A percentile compares a stretch with the other conserved stretches of the same genome.
These are phyloP conservation scores for Prunus davidiana DNA, from an alignment of 306 rosid species.

Conservation along the genomic window DNA sequence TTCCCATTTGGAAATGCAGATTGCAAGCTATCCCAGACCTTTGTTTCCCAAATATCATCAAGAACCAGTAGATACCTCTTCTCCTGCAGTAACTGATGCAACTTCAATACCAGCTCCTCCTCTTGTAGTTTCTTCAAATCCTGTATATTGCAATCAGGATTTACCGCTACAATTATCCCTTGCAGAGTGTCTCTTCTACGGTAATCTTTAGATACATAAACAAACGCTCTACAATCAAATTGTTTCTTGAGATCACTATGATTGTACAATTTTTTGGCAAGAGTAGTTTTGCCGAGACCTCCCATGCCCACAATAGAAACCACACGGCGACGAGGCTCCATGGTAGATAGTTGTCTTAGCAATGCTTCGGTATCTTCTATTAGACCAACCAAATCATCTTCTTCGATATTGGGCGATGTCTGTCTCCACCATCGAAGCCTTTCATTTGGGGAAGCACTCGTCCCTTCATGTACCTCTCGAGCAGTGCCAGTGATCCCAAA, in stretches of 20 bases:
- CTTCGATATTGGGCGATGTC: background rate
- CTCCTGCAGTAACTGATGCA: background rate
- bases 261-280: background rate
- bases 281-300: background rate
- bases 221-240: background rate
- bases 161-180: background rate
- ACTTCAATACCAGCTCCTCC: background rate
- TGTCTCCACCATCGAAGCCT: background rate
- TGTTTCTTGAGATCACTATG: background rate
- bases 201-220: background rate
- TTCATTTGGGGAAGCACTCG: background rate
- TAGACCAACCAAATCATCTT: background rate
- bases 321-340: background rate
- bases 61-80: background rate
- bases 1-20: background rate
- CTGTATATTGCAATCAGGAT: background rate
- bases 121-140: background rate
- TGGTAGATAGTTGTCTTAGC: background rate
- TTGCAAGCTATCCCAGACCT: background rate
- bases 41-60: background rate
- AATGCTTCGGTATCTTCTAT: background rate
- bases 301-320: conserved; percentile 10
- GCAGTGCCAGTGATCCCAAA: background rate
- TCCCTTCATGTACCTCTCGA: background rate
- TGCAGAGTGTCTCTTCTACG: background rate